Conservation (phyloP, 78 protist genomes). For the Thecamonas trahens region DNA sequence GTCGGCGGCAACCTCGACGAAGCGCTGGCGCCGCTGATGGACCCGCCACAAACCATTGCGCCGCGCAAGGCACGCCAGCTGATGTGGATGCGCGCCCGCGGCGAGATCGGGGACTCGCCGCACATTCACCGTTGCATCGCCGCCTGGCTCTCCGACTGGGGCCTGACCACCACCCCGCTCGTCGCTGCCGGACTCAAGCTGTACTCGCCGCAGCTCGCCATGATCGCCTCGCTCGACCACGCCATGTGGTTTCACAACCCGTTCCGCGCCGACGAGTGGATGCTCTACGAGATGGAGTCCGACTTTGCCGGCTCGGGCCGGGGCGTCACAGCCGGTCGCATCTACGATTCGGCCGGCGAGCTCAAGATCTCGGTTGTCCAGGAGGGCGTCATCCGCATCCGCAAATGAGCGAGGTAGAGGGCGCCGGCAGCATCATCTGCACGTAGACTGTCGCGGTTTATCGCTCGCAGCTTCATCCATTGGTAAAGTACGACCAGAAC, state of each 20-base stretch:
- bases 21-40: background rate
- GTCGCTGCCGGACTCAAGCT: background rate
- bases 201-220: background rate
- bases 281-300: constrained; percentile 10
- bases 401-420: too few species aligned
- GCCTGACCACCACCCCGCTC: background rate
- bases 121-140: constrained; percentile 17
- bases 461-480: too few species aligned
- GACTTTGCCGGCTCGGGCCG: background rate
- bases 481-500: too few species aligned
- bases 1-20: background rate
- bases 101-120: background rate
- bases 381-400: constrained; percentile 3
- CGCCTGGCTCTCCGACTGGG: constrained; percentile 11
- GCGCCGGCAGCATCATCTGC: too few species aligned
- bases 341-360: background rate
- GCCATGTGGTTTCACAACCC: constrained; percentile 19
- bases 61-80: background rate
- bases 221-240: constrained; percentile 28
- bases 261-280: constrained; percentile 33
- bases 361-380: background rate
- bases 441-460: too few species aligned
- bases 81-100: constrained; percentile 15
- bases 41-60: background rate
- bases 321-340: background rate